phyloP scores from a whole-genome alignment of 805 yeast species.

The Ogataea sp. region DNA sequence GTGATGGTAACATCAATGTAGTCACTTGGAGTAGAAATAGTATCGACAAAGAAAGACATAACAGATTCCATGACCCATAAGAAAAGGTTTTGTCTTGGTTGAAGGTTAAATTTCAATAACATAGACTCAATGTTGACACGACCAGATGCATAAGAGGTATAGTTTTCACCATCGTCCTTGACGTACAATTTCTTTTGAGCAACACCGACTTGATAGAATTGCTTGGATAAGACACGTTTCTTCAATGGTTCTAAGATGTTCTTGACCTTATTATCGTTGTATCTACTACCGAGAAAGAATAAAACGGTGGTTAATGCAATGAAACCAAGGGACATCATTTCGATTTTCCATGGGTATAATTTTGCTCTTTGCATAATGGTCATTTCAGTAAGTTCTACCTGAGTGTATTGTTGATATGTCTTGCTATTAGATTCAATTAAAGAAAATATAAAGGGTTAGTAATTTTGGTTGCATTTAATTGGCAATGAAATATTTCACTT shows the following conservation, averaged over 20 bases:
- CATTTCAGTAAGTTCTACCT: conserved; percentile 52
- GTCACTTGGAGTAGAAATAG: conserved; percentile 49
- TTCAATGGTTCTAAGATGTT: conserved; percentile 40
- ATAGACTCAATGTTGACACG: conserved; percentile 67
- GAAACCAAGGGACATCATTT: conserved; percentile 45
- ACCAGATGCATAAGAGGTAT: conserved; percentile 76
- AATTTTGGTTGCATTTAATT: not conserved
- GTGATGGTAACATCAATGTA: conserved; percentile 54
- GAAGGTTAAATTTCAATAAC: conserved; percentile 51
- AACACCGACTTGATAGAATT: conserved; percentile 77
- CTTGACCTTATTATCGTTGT: conserved; percentile 50
- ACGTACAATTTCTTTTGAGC: conserved; percentile 35
- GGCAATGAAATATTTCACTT: not conserved
- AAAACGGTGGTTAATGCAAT: conserved; percentile 40
- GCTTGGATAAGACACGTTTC: conserved; percentile 44
- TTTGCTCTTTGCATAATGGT: conserved; percentile 49
- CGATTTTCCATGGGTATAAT: conserved; percentile 72
- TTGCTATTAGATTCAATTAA: not conserved
- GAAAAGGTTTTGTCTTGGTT: conserved; percentile 74
- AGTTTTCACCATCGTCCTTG: conserved; percentile 58
- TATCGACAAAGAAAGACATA: conserved; percentile 49
- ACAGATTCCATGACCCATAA: conserved; percentile 57
- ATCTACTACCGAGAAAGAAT: conserved; percentile 50
- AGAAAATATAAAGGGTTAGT: not conserved
- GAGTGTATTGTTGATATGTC: conserved; percentile 20